Evolutionary conservation across 192 early-diverging fungal species (phyloP).

Genomic region (Backusella tuberculispora): DNA sequence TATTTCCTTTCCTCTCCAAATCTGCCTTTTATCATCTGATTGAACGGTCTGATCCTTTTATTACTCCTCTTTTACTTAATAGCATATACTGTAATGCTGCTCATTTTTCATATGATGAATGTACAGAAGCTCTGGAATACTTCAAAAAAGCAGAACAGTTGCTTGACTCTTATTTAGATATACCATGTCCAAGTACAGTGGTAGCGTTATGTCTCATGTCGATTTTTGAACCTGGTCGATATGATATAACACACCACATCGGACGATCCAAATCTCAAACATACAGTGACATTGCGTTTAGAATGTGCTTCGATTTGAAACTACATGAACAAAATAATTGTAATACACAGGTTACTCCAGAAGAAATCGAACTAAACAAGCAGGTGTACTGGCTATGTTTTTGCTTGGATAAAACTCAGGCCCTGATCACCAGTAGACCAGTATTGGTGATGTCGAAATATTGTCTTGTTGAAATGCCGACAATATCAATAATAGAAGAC

Average conservation of each 20-base stretch:
- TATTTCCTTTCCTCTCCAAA: slow-evolving; percentile 18
- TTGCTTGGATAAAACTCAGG: slow-evolving; percentile 34
- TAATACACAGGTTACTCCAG: background rate
- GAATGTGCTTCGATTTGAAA: slow-evolving; percentile 25
- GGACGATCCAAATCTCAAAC: background rate
- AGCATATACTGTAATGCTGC: slow-evolving; percentile 25
- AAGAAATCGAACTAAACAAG: slow-evolving; percentile 33
- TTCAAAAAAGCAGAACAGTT: slow-evolving; percentile 17
- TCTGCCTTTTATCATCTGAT: slow-evolving; percentile 3
- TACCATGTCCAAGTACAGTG: slow-evolving; percentile 23
- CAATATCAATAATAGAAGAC: slow-evolving; percentile 26
- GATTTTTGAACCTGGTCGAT: slow-evolving; percentile 23
- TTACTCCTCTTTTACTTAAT: slow-evolving; percentile 21
- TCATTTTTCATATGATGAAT: background rate
- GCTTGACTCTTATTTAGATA: slow-evolving; percentile 9
- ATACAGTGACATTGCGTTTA: slow-evolving; percentile 29
- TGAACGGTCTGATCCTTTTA: background rate
- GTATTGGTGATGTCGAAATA: slow-evolving; percentile 18
- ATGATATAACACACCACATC: background rate
- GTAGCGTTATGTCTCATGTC: slow-evolving; percentile 25
- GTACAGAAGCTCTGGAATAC: slow-evolving; percentile 10
- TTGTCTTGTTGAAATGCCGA: slow-evolving; percentile 25
- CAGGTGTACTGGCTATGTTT: slow-evolving; percentile 38
- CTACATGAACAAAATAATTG: background rate
- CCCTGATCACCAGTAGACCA: slow-evolving; percentile 6